phyloP scores from a whole-genome alignment of 371 early-diverging fungal species.

The Saksenaea vasiformis region DNA sequence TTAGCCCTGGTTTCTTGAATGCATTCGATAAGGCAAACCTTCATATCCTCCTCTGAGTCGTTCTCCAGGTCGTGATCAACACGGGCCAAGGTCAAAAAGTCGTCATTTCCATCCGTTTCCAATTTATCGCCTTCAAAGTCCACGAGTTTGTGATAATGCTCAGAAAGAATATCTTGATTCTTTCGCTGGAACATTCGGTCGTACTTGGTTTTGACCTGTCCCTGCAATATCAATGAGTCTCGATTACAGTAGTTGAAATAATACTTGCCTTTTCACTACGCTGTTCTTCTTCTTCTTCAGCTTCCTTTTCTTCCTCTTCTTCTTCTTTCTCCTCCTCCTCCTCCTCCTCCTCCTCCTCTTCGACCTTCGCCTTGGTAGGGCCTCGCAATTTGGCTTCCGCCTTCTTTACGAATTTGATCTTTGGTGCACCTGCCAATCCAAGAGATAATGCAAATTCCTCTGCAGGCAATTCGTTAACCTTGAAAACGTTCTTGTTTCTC shows the following conservation, averaged over 20 bases:
- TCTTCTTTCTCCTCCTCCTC: conserved; percentile 35
- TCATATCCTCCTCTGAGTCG: conserved; percentile 39
- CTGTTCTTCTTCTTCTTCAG: conserved; percentile 43
- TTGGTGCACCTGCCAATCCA: conserved; percentile 94
- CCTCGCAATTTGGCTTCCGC: conserved; percentile 24
- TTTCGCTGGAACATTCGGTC: conserved; percentile 92
- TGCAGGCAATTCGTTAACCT: conserved; percentile 81
- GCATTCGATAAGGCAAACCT: conserved; percentile 4
- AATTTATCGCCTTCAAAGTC: conserved; percentile 61
- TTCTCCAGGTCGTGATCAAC: conserved; percentile 68
- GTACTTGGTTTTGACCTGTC: conserved; percentile 71
- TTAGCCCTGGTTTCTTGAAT: conserved; percentile 10
- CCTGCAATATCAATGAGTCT: neutral
- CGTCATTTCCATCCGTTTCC: conserved; percentile 58
- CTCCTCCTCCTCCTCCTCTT: conserved; percentile 33
- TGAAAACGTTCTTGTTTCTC: conserved; percentile 85
- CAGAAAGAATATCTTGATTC: conserved; percentile 89
- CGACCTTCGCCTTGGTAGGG: conserved; percentile 18
- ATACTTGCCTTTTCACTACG: conserved; percentile 24
- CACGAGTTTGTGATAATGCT: conserved; percentile 85
- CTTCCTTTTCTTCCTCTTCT: conserved; percentile 34
- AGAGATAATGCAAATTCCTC: conserved; percentile 87
- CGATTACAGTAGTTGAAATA: conserved; percentile 14
- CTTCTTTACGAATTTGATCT: conserved; percentile 84
- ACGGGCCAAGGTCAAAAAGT: conserved; percentile 83